Evolutionary conservation across 164 flowering plant genomes (phyloP), one percentile per base, ranked within the genome.

Genomic region (Saururus chinensis): DNA sequence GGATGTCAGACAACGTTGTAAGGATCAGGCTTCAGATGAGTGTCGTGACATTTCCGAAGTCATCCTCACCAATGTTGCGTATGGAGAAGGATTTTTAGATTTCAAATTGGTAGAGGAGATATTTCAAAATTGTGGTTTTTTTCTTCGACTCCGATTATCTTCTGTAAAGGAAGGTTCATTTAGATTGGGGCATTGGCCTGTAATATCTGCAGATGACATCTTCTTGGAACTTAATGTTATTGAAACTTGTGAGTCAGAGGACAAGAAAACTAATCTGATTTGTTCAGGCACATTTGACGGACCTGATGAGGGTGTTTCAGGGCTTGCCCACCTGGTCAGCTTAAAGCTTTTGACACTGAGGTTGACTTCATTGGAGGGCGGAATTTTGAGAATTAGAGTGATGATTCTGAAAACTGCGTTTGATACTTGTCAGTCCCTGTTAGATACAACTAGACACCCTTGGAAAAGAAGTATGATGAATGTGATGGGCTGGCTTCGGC

Each of bases 391-490:
- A 60, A 16, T 86, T 59, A 79, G 96, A 69, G 88, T 89, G 60
- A 90, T 85, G 80, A 79, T 92, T 41, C 78, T 84, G 23, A 63
- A 67, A 64, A 69, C 68, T 65, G 84, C 84, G 13, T 88, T 92
- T 77, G 90, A 81, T 68, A 81, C 82, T 58, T 80, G 92, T 63
- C 85, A 75, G 37, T 79, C 93, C 0, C 81, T 89, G 63, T 68
- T 78, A 21, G 98, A 89, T 20, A 74, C 58, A 68, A 64, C 80
- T 0, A 80, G 86, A 71, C 75, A 78, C 57, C 65, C 72, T 1
- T 92, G 98, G 98, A 89, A 80, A 59, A 89, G 68, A 74, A 89
- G 98, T 70, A 88, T 89, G 96, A 77, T 85, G 80, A 81, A 69
- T 80, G 81, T 82, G 63, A 92, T 92, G 87, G 76, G 85, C 67